These are phyloP conservation scores for Styphnolobium japonicum DNA, from an alignment of 306 rosid genomes.

Conservation along the genomic window DNA sequence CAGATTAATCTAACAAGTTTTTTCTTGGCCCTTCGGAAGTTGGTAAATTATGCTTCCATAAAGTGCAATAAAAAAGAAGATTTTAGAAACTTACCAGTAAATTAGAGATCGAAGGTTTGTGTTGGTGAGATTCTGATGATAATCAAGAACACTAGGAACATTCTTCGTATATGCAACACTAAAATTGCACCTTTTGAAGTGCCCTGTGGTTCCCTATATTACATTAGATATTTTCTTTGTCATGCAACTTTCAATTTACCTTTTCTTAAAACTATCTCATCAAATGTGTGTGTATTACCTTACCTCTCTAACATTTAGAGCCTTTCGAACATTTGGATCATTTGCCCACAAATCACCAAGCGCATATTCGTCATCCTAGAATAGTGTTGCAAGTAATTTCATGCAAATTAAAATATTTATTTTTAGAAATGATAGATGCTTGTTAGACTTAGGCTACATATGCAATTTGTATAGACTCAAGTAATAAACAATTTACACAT, in stretches of 20 bases:
- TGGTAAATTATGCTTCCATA: too few species aligned
- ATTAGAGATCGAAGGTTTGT: slow-evolving; percentile 19
- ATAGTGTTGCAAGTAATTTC: too few species aligned
- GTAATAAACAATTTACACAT: too few species aligned
- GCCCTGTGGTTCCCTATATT: slow-evolving; percentile 23
- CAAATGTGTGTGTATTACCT: neutral
- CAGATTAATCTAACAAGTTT: too few species aligned
- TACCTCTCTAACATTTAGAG: slow-evolving; percentile 32
- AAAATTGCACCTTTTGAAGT: neutral
- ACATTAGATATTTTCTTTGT: neutral
- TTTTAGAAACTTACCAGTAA: slow-evolving; percentile 2
- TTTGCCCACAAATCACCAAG: slow-evolving; percentile 31
- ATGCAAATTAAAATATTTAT: too few species aligned
- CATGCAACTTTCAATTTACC: neutral
- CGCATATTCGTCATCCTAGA: neutral
- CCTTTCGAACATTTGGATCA: slow-evolving; percentile 25
- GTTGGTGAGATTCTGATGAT: slow-evolving; percentile 13
- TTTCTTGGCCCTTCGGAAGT: too few species aligned
- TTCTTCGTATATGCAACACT: neutral
- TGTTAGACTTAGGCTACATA: too few species aligned
- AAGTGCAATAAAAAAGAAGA: neutral
- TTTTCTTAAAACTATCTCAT: neutral
- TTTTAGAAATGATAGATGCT: too few species aligned
- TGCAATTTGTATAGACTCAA: too few species aligned
- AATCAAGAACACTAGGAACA: slow-evolving; percentile 16